A percentile compares a stretch with the other conserved stretches of the same genome.
Conservation (phyloP, 257 asterid species). For the Solanum tarapatanum region DNA sequence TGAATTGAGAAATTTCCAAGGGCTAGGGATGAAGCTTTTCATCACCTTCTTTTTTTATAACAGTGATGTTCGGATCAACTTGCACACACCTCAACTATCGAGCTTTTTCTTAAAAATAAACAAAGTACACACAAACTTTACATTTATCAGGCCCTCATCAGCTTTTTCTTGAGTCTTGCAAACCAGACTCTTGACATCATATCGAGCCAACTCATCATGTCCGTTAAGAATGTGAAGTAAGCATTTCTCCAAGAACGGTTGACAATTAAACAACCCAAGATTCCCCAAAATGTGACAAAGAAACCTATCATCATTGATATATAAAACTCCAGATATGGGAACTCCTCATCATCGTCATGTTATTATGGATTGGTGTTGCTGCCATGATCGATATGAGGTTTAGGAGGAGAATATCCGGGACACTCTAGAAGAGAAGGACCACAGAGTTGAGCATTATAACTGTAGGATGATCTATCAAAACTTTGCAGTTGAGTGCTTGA, state of each 20-base stretch:
- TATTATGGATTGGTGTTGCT: not conserved
- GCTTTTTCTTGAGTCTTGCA: not conserved
- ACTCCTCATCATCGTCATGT: not conserved
- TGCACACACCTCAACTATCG: not conserved
- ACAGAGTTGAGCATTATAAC: conserved; percentile 12
- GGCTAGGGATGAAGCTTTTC: not conserved
- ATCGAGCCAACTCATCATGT: not conserved
- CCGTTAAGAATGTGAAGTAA: not conserved
- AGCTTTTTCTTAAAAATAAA: not conserved
- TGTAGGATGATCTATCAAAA: conserved; percentile 10
- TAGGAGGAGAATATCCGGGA: not conserved
- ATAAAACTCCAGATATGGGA: not conserved
- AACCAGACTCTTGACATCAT: not conserved
- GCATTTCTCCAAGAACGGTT: not conserved
- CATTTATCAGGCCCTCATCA: not conserved
- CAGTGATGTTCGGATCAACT: not conserved
- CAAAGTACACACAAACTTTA: not conserved
- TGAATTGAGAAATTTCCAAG: not conserved
- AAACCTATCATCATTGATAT: not conserved
- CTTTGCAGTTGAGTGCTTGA: not conserved
- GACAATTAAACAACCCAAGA: not conserved
- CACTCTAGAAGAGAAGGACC: conserved; percentile 14
- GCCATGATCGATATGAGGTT: not conserved
- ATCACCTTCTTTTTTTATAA: no score
- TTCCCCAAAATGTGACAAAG: not conserved